These are phyloP conservation scores for Cokeromyces recurvatus DNA, from an alignment of 371 early-diverging fungal species.

Conservation along the genomic window DNA sequence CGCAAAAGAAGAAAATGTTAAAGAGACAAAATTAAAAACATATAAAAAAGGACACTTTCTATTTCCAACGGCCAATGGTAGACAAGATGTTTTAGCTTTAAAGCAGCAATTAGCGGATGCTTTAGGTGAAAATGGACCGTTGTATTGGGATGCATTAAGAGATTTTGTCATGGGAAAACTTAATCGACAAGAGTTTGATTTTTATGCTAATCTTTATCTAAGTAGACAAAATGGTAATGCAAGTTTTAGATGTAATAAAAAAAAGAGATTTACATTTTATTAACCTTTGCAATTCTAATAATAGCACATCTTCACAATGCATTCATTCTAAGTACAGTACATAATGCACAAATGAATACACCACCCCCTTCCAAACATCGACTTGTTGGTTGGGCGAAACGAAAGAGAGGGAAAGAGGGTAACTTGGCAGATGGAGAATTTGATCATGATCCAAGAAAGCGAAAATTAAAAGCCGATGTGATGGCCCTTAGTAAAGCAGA, in stretches of 20 bases:
- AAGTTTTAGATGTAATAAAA: background rate
- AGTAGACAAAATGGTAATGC: constrained; percentile 56
- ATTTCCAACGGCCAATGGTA: constrained; percentile 39
- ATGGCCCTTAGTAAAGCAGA: constrained; percentile 71
- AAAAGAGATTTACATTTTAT: too few species aligned
- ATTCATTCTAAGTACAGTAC: constrained; percentile 74
- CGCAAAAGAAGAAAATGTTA: too few species aligned
- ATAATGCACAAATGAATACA: constrained; percentile 68
- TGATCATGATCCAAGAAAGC: constrained; percentile 51
- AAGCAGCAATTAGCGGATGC: constrained; percentile 78
- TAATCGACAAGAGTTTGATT: constrained; percentile 76
- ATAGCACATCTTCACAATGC: constrained; percentile 73
- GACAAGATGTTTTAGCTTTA: constrained; percentile 67
- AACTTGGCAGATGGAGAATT: constrained; percentile 28
- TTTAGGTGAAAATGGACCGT: constrained; percentile 72
- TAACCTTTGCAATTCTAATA: too few species aligned
- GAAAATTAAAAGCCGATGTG: constrained; percentile 64
- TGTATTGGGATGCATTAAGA: constrained; percentile 74
- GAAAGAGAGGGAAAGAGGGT: constrained; percentile 59
- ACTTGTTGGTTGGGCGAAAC: constrained; percentile 60
- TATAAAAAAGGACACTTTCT: constrained; percentile 19
- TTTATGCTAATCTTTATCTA: constrained; percentile 67
- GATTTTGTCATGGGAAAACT: constrained; percentile 77
- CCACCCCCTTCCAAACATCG: constrained; percentile 67
- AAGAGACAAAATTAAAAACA: too few species aligned